Conservation (phyloP, 257 asterid genomes). For the Solanum clarkiae region DNA sequence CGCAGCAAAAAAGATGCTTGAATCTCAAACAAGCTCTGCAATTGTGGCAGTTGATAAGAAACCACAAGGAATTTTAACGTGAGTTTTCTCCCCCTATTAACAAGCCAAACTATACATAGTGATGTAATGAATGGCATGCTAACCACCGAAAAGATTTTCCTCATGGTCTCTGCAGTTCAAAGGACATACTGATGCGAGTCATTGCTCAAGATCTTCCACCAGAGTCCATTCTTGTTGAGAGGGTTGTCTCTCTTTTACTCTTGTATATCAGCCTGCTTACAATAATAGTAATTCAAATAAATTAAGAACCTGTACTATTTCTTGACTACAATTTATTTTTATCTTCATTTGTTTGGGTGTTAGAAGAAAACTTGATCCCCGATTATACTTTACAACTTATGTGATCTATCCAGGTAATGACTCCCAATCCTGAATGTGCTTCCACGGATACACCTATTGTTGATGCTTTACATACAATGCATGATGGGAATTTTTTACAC, state of each 20-base stretch:
- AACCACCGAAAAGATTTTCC: background rate
- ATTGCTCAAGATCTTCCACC: too few relatives aligned
- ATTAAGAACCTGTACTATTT: background rate
- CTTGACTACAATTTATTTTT: background rate
- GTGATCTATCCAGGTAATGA: conserved; percentile 55
- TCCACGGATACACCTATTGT: conserved; percentile 73
- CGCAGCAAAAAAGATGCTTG: conserved; percentile 78
- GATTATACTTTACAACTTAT: background rate
- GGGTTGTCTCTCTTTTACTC: conserved; percentile 26
- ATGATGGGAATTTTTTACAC: conserved; percentile 82
- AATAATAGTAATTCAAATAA: background rate
- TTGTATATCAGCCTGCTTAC: background rate
- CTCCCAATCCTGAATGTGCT: conserved; percentile 90
- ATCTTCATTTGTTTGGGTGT: background rate
- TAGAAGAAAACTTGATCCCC: background rate
- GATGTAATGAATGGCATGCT: background rate
- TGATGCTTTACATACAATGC: conserved; percentile 95
- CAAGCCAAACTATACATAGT: background rate
- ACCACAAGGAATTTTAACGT: conserved; percentile 69
- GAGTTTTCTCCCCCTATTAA: background rate
- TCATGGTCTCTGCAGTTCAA: background rate
- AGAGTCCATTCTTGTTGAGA: background rate
- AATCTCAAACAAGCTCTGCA: conserved; percentile 46
- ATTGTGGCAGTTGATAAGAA: conserved; percentile 67
- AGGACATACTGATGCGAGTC: too few relatives aligned